Percentiles rank a stretch among this genome's conserved stretches.
These are phyloP conservation scores for Sideroxylon spinosum DNA, from an alignment of 179 eudicot species.

Conservation along the genomic window DNA sequence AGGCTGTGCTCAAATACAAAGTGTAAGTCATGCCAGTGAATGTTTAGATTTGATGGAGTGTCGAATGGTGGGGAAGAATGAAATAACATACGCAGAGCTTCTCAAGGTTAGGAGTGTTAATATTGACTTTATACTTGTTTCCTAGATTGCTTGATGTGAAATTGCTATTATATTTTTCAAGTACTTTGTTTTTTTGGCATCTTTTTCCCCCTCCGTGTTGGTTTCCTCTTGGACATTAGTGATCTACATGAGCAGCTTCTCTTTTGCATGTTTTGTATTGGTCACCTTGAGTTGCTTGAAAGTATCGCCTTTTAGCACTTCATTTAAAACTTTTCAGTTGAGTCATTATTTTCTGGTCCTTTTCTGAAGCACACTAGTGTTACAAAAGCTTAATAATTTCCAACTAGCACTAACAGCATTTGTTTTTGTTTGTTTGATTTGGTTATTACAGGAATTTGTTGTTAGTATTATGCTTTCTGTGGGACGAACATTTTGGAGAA, in stretches of 20 bases:
- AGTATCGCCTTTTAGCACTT: neutral
- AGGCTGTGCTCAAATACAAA: conserved; percentile 42
- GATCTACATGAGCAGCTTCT: conserved; percentile 3
- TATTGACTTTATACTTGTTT: neutral
- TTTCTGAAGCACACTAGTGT: neutral
- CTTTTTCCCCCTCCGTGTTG: neutral
- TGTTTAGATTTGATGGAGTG: conserved; percentile 77
- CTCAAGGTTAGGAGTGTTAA: conserved; percentile 56
- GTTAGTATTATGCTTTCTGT: neutral
- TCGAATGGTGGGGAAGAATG: conserved; percentile 63
- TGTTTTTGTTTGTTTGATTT: no score
- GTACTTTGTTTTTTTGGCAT: neutral
- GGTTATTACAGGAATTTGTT: no score
- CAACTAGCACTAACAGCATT: no score
- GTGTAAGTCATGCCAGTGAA: conserved; percentile 40
- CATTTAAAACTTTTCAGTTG: neutral
- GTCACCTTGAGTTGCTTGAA: neutral
- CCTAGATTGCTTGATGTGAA: neutral
- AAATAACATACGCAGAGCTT: conserved; percentile 62
- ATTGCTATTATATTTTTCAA: neutral
- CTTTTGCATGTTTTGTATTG: neutral
- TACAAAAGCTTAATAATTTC: no score
- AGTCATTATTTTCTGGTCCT: neutral
- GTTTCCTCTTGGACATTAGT: neutral
- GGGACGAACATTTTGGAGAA: neutral